Conservation (phyloP, 164 flowering plant genomes). For the Tinospora cordifolia region DNA sequence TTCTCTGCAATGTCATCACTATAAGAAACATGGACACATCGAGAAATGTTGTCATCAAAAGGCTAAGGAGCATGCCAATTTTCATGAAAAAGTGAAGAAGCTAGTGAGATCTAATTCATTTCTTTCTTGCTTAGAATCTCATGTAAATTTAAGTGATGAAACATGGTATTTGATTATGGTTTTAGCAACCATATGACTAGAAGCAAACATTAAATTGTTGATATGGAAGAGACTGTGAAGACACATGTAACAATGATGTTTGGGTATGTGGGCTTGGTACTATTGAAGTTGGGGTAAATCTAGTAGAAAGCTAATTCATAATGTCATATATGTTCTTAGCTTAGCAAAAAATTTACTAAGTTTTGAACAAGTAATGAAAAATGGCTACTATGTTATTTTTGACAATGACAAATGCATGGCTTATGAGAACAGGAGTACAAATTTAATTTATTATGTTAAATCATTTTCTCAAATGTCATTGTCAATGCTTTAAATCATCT, state of each 20-base stretch:
- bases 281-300: neutral
- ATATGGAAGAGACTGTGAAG: neutral
- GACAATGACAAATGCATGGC: constrained; percentile 6
- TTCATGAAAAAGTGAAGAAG: constrained; percentile 7
- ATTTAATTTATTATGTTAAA: neutral
- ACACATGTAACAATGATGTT: neutral
- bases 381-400: constrained; percentile 7
- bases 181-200: neutral
- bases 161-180: neutral
- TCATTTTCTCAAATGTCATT: neutral
- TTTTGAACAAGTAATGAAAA: constrained; percentile 8
- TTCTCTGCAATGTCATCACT: neutral
- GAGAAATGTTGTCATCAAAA: neutral
- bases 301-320: neutral
- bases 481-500: neutral
- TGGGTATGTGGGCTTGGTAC: neutral
- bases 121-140: neutral
- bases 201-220: neutral
- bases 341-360: constrained; percentile 13
- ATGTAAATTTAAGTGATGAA: neutral
- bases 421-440: constrained; percentile 1
- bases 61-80: neutral
- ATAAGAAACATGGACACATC: neutral
- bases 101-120: neutral
- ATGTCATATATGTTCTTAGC: constrained; percentile 10